phyloP scores from a whole-genome alignment of 768 basidiomycete species.

The Daedaleopsis nitida region DNA sequence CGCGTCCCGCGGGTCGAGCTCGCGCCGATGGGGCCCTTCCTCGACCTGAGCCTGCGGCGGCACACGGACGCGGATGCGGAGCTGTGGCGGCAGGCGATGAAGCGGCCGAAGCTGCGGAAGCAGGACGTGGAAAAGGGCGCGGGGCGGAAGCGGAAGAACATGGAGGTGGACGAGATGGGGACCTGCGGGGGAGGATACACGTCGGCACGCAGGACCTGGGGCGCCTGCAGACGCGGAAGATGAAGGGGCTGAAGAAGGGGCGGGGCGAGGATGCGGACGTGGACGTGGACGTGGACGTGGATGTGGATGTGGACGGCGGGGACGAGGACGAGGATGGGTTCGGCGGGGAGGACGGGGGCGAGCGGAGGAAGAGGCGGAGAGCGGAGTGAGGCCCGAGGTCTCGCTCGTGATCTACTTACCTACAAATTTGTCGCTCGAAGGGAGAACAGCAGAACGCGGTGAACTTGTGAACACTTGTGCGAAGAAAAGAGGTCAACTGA shows the following conservation, averaged over 20 bases:
- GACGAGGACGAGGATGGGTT: conserved; percentile 20
- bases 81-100: conserved; percentile 78
- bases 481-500: no score
- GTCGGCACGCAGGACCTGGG: conserved; percentile 85
- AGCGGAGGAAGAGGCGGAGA: conserved; percentile 23
- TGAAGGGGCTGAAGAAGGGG: conserved; percentile 83
- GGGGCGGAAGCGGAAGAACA: conserved; percentile 92
- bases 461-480: no score
- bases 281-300: conserved; percentile 9
- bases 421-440: no score
- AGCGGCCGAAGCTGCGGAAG: conserved; percentile 86
- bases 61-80: conserved; percentile 77
- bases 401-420: no score
- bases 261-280: conserved; percentile 24
- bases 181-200: conserved; percentile 88
- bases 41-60: conserved; percentile 82
- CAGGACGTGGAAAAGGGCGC: conserved; percentile 81
- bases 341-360: conserved; percentile 6
- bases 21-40: conserved; percentile 86
- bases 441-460: no score
- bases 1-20: conserved; percentile 83
- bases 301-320: conserved; percentile 21
- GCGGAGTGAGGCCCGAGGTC: conserved; percentile 1
- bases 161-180: conserved; percentile 99
- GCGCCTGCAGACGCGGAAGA: conserved; percentile 89